A percentile compares a stretch with the other conserved stretches of the same genome.
Evolutionary conservation across 208 protist species (phyloP).

Genomic region (Angomonas deanei): DNA sequence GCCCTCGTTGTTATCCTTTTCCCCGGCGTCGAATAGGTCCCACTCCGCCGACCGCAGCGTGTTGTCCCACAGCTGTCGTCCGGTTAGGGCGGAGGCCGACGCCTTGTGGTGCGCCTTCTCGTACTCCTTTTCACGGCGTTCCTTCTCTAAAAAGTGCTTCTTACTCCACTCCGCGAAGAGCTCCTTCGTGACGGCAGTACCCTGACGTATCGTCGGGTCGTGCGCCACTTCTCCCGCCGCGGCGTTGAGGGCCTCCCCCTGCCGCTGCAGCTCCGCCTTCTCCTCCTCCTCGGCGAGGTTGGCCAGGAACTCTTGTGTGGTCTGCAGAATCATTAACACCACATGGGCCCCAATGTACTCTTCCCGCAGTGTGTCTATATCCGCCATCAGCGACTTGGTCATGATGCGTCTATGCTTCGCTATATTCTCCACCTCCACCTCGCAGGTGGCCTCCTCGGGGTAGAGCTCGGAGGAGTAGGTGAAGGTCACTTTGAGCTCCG

Average conservation of each 20-base stretch:
- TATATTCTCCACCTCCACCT: conserved; percentile 53
- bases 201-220: conserved; percentile 76
- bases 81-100: conserved; percentile 70
- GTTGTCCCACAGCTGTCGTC: conserved; percentile 81
- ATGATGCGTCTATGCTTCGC: conserved; percentile 69
- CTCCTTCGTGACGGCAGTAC: conserved; percentile 75
- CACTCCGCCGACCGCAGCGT: conserved; percentile 71
- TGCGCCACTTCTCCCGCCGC: conserved; percentile 22
- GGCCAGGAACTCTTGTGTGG: conserved; percentile 62
- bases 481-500: conserved; percentile 76
- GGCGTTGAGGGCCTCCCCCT: conserved; percentile 51
- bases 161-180: conserved; percentile 78
- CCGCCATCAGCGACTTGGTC: conserved; percentile 39
- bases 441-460: conserved; percentile 52
- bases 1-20: conserved; percentile 27
- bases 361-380: conserved; percentile 47
- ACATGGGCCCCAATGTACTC: conserved; percentile 76
- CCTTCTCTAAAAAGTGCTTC: conserved; percentile 57
- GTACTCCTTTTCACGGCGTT: conserved; percentile 27
- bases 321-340: conserved; percentile 67
- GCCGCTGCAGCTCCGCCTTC: conserved; percentile 56
- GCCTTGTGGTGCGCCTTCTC: conserved; percentile 22
- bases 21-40: conserved; percentile 55
- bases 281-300: conserved; percentile 55
- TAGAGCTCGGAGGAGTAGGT: conserved; percentile 66